Percentiles rank a stretch among this genome's conserved stretches.
phyloP scores from a whole-genome alignment of 2,329 filamentous ascomycete genomes.

The Zopfia rhizophila region DNA sequence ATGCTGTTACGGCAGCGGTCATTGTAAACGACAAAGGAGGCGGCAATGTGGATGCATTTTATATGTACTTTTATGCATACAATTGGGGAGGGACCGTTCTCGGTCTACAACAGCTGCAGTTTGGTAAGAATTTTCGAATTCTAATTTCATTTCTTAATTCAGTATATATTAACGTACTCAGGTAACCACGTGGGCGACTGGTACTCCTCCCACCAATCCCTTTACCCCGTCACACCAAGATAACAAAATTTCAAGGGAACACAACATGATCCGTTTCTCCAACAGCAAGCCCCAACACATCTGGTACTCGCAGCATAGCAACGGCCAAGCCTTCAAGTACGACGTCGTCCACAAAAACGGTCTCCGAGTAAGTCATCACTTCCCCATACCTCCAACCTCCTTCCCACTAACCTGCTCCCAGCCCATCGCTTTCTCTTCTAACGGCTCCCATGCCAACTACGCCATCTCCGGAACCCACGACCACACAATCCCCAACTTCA shows the following conservation, averaged over 20 bases:
- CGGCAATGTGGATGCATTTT: slow-evolving; percentile 67
- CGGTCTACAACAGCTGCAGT: slow-evolving; percentile 52
- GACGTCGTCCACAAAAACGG: slow-evolving; percentile 63
- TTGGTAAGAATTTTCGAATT: slow-evolving; percentile 44
- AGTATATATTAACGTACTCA: slow-evolving; percentile 17
- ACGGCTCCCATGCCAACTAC: slow-evolving; percentile 73
- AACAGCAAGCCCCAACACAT: slow-evolving; percentile 65
- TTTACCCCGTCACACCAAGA: background rate
- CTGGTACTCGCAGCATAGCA: slow-evolving; percentile 72
- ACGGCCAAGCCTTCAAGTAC: slow-evolving; percentile 72
- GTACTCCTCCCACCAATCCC: slow-evolving; percentile 33
- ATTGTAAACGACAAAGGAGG: slow-evolving; percentile 68
- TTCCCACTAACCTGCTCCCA: slow-evolving; percentile 15
- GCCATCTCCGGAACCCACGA: slow-evolving; percentile 69
- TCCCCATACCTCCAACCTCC: slow-evolving; percentile 4
- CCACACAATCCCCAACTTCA: slow-evolving; percentile 70
- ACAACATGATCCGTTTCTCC: slow-evolving; percentile 73
- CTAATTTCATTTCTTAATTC: background rate
- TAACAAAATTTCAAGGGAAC: slow-evolving; percentile 59
- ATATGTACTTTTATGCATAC: slow-evolving; percentile 71
- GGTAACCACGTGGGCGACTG: slow-evolving; percentile 73
- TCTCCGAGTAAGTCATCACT: slow-evolving; percentile 45
- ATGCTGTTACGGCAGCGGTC: slow-evolving; percentile 62
- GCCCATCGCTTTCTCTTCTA: slow-evolving; percentile 68
- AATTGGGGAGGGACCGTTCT: slow-evolving; percentile 65